Evolutionary conservation across 108 stramenopile species (phyloP).

Genomic region (Seminavis robusta): DNA sequence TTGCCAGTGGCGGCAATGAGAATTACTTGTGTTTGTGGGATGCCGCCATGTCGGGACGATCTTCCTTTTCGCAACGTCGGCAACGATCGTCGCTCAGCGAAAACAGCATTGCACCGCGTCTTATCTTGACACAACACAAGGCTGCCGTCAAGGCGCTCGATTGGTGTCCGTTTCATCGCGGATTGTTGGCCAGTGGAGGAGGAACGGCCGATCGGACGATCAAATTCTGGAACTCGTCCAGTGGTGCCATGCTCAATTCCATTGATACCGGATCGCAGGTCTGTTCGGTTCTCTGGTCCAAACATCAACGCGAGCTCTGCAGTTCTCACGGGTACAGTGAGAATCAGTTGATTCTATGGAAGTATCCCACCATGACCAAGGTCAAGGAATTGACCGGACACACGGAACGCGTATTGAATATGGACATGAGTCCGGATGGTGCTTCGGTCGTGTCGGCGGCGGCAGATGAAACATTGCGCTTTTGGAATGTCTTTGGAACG

Average conservation of each 20-base stretch:
- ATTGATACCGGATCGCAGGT: constrained; percentile 98
- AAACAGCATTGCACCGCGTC: constrained; percentile 48
- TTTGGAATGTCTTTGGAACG: constrained; percentile 96
- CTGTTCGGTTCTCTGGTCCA: constrained; percentile 94
- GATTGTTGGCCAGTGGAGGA: constrained; percentile 96
- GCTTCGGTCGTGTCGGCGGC: constrained; percentile 93
- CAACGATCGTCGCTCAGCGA: constrained; percentile 11
- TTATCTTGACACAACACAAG: constrained; percentile 87
- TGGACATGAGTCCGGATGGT: constrained; percentile 95
- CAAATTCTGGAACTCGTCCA: constrained; percentile 97
- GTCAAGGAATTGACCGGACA: constrained; percentile 95
- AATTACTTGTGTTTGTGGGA: constrained; percentile 98
- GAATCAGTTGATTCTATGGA: constrained; percentile 98
- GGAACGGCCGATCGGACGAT: constrained; percentile 99
- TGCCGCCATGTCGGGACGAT: constrained; percentile 68
- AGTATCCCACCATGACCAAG: constrained; percentile 95
- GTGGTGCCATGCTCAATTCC: constrained; percentile 90
- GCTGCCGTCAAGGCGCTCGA: constrained; percentile 99
- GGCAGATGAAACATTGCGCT: constrained; percentile 97
- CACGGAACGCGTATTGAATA: constrained; percentile 90
- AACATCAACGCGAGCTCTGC: constrained; percentile 91
- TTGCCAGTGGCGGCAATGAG: constrained; percentile 98
- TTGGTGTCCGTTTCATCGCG: constrained; percentile 98
- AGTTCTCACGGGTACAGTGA: constrained; percentile 95
- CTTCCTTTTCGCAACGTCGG: too few relatives aligned